These are phyloP conservation scores for Claviceps maximensis DNA, from an alignment of 2,329 filamentous ascomycete genomes.

Conservation along the genomic window DNA sequence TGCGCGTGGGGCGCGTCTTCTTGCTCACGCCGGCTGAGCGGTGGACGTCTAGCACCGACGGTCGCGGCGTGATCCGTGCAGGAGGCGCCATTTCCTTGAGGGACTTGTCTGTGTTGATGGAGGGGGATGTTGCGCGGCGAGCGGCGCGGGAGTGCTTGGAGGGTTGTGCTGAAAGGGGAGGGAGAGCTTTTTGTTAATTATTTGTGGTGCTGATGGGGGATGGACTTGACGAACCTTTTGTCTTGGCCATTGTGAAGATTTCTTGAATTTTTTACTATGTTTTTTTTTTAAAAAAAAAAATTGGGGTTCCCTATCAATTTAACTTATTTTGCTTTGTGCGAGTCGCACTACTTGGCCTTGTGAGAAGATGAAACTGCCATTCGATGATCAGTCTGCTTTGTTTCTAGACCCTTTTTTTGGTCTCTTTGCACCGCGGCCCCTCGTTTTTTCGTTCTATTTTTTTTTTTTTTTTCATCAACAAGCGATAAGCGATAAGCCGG, in stretches of 20 bases:
- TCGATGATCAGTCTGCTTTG: no score
- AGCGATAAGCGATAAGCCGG: background rate
- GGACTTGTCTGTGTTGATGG: conserved; percentile 59
- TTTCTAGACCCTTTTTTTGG: background rate
- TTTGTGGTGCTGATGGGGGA: background rate
- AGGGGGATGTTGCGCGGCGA: conserved; percentile 56
- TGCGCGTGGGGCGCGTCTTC: conserved; percentile 46
- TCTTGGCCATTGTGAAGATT: conserved; percentile 8
- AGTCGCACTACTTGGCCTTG: no score
- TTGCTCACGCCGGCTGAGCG: conserved; percentile 54
- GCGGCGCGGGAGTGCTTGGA: conserved; percentile 64
- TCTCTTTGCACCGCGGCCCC: no score
- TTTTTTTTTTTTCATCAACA: background rate
- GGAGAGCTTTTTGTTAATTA: background rate
- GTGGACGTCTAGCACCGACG: conserved; percentile 57
- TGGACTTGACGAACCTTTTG: conserved; percentile 2
- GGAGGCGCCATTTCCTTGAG: conserved; percentile 42
- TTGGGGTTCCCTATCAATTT: background rate
- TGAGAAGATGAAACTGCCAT: no score
- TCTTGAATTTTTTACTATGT: no score
- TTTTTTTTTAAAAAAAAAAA: background rate
- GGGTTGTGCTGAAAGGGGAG: conserved; percentile 27
- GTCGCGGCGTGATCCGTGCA: conserved; percentile 28
- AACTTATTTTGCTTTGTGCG: no score
- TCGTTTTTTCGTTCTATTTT: background rate